phyloP scores from a whole-genome alignment of 495 filamentous ascomycete genomes.

The Tuber microsphaerosporum region DNA sequence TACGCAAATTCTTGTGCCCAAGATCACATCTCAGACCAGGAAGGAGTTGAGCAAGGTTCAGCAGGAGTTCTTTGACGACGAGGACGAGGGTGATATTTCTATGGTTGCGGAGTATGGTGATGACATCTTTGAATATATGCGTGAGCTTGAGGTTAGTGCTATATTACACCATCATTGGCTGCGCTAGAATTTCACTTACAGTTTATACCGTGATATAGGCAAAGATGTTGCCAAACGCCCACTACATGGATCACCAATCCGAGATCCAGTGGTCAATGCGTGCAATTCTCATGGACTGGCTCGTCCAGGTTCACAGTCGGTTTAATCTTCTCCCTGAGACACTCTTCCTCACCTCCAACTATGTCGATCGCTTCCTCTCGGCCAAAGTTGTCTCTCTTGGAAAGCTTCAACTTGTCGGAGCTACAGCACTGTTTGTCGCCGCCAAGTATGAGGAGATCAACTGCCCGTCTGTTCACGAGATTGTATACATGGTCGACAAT shows the following conservation, averaged over 20 bases:
- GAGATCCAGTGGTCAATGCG: conserved; percentile 99
- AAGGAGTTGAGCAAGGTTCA: conserved; percentile 33
- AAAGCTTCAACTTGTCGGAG: conserved; percentile 92
- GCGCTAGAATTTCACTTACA: conserved; percentile 12
- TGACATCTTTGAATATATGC: conserved; percentile 91
- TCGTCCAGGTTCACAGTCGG: conserved; percentile 88
- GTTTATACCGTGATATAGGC: conserved; percentile 48
- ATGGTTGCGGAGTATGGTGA: conserved; percentile 97
- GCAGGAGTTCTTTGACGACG: conserved; percentile 51
- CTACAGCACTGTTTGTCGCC: conserved; percentile 90
- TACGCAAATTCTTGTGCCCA: conserved; percentile 36
- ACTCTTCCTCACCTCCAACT: conserved; percentile 85
- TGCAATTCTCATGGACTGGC: conserved; percentile 94
- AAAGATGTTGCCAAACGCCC: conserved; percentile 71
- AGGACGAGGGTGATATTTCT: conserved; percentile 87
- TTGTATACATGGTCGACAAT: conserved; percentile 95
- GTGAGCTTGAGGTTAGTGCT: conserved; percentile 69
- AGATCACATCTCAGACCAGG: conserved; percentile 33
- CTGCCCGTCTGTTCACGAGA: conserved; percentile 86
- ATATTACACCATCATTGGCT: conserved; percentile 9
- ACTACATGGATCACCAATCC: conserved; percentile 95
- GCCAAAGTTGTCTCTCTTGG: conserved; percentile 87
- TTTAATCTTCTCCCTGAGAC: conserved; percentile 91
- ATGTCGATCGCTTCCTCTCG: conserved; percentile 92
- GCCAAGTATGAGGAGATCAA: conserved; percentile 99